Evolutionary conservation across 805 yeast genomes (phyloP), one percentile per base, ranked within the genome.

Genomic region (Ogataea ramenticola): DNA sequence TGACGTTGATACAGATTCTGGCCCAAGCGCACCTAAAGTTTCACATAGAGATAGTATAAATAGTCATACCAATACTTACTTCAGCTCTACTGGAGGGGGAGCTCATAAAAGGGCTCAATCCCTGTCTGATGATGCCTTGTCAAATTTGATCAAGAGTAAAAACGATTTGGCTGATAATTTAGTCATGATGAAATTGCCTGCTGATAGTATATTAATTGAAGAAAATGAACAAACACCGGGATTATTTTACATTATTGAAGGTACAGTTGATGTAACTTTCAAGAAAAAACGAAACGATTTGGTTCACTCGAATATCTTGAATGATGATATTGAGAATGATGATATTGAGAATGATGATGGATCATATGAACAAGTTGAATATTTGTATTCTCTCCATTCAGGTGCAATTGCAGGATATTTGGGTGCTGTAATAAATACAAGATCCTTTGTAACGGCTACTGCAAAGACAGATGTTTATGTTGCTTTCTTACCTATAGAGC

Each of bases 331-430:
- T 15, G n/a, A n/a, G 22, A 42, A 42, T 14, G 34, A 30, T 26
- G 14, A 41, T 4, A 14, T 30, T 15, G n/a, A n/a, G n/a, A n/a
- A n/a, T n/a, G n/a, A n/a, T n/a, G 30, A 46, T 10, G 43, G 38
- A 6, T 15, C 41, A 14, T 48, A 43, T 36, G 20, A 45, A 44
- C 53, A 52, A 27, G 71, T 69, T 33, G 72, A 69, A 33, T 60
- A 62, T 26, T 52, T 86, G 1, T 82, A 80, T 51, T 72, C 79
- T 0, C 80, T 88, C 1, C 65, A 72, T 15, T 70, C 82, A 2
- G 97, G 97, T 7, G 93, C 93, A 4, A 61, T 91, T 15, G 95
- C 91, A 0, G 98, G 98, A 0, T 91, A 86, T 56, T 60, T 91
- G 39, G 87, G 95, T 4, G 75, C 95, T 0, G 61, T 90, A 15